These are phyloP conservation scores for Pittosporum tobira DNA, from an alignment of 129 eudicot species.

Conservation along the genomic window DNA sequence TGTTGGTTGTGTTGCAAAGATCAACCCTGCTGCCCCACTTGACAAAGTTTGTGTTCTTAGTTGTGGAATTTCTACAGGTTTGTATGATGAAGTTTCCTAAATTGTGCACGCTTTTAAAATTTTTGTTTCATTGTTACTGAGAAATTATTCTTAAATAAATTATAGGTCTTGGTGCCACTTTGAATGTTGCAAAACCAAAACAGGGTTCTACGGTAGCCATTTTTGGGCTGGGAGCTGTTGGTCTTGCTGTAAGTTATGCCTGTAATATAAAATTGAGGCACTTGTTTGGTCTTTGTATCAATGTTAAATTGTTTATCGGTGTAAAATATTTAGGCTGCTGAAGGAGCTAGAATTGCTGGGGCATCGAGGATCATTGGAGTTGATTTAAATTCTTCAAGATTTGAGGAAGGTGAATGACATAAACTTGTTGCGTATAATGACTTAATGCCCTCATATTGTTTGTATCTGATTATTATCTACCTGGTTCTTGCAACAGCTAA, in stretches of 20 bases:
- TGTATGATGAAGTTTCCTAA: no score
- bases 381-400: slow-evolving; percentile 1
- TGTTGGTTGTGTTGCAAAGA: slow-evolving; percentile 17
- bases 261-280: no score
- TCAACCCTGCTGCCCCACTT: slow-evolving; percentile 9
- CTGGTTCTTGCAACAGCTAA: slow-evolving; percentile 1
- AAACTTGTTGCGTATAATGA: no score
- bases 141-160: neutral
- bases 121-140: neutral
- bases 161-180: slow-evolving; percentile 9
- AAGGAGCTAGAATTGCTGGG: slow-evolving; percentile 19
- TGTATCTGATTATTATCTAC: neutral
- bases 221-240: slow-evolving; percentile 1
- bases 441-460: no score
- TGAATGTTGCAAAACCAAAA: slow-evolving; percentile 19
- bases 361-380: slow-evolving; percentile 11
- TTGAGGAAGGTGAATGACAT: neutral
- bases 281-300: no score
- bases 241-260: slow-evolving; percentile 1
- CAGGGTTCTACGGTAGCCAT: slow-evolving; percentile 9
- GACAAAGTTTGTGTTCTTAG: slow-evolving; percentile 11
- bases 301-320: no score
- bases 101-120: no score
- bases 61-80: slow-evolving; percentile 17
- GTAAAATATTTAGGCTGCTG: slow-evolving; percentile 19